Evolutionary conservation across 176 grass and related monocot species (phyloP), one percentile per base, ranked within the genome.

Genomic region (Hsuehochloa calcarea): DNA sequence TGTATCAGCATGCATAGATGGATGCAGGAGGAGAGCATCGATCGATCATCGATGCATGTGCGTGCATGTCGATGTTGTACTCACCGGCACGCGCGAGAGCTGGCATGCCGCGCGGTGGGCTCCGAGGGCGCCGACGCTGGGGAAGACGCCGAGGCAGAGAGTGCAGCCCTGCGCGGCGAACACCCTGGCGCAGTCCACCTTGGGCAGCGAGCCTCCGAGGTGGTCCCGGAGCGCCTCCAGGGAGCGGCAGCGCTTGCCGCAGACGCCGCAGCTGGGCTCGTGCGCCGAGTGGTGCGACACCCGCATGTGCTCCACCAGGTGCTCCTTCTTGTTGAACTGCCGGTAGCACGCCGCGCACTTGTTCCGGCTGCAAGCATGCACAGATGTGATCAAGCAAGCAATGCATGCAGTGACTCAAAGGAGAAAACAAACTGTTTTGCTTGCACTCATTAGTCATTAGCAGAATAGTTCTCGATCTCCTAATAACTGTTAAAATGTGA

Each of bases 161-260:
- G 10, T 12, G 73, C 92, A 97, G 39, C 95, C 95, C 1, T 66
- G 86, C 3, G 23, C 37, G 65, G 84, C 72, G 82, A 97, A 97
- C 35, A 52, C 75, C 39, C 39, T 38, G 10, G 95, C 90, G 64
- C 95, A 98, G 72, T 29, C 91, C 2, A 83, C 49, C 81, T 95
- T 98, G n/a, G 93, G 91, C 13, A 93, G 87, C 56, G 91, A 89
- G 65, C 92, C 92, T 79, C 38, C 89, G 63, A 97, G 90, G 84
- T 97, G 95, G 47, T 97, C 95, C 20, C 95, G 77, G 79, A 97
- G 91, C 12, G 95, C 92, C 79, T 97, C 95, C 37, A 94, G 83
- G 38, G 77, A 88, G 50, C 93, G 92, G 83, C 91, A 98, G 85
- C 92, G 95, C 87, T 98, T 98, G 49, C 19, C 8, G 84, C 95